Evolutionary conservation across 1,284 basidiomycete genomes (phyloP), one percentile per base, ranked within the genome.

Genomic region (Apiotrichum gamsii): DNA sequence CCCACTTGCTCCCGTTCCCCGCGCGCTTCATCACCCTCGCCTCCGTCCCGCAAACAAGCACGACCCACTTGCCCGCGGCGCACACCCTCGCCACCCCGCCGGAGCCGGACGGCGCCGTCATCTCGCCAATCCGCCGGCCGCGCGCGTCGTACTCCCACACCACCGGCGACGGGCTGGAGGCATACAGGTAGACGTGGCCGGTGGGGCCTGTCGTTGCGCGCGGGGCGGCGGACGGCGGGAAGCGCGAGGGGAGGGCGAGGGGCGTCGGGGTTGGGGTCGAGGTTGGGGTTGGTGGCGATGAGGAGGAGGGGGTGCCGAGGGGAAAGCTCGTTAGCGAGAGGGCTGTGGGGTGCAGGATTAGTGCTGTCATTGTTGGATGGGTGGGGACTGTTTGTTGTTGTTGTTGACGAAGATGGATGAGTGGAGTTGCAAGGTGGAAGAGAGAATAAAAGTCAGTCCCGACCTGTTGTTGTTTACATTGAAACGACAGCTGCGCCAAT

Each of bases 121-220:
- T 49, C 43, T 61, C 60, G 32, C 50, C 45, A 10, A 58, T 32
- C 14, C 58, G 51, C 18, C 57, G 32, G 10, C 59, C 59, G 3
- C 36, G n/a, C 5, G 13, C 11, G 30, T 60, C 59, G 23, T 58
- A 60, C 40, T 60, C 57, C 59, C 59, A 60, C 9, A 57, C 47
- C 1, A 50, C 28, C 5, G 41, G 18, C 8, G 25, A 28, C 8
- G 25, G 6, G 25, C 11, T 28, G 19, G 10, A n/a, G 23, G 45
- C 33, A 20, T 43, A 58, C 3, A 60, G 21, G 30, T 47, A 60
- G 2, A 46, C 42, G 43, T 49, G 34, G 15, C 48, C 51, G 5
- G 18, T 18, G 0, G 42, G 34, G 11, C 51, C 41, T 16, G 40
- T 18, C 1, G 52, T 42, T 4, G 50, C 39, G 18, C 32, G 44